Evolutionary conservation across 1,139 yeast genomes (phyloP).

Genomic region (Nakaseomyces uthaithaninus): DNA sequence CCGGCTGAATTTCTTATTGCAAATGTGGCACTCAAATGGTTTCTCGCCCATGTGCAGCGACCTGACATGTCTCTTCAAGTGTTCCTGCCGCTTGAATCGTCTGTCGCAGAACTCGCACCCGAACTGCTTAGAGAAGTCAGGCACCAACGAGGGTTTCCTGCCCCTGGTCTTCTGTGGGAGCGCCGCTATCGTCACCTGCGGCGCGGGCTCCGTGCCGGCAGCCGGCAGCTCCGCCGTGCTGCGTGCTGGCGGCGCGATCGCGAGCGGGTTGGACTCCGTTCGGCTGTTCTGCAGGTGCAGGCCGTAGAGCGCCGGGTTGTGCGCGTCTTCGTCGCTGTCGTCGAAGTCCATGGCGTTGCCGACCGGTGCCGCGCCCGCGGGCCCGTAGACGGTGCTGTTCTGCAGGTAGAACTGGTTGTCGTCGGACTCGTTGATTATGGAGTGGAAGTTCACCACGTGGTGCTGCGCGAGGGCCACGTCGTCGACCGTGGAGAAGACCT

Average conservation of each 20-base stretch:
- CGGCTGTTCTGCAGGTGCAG: background rate
- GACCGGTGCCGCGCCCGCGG: background rate
- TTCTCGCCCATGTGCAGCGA: conserved; percentile 64
- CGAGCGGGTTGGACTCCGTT: no score
- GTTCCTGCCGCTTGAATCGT: conserved; percentile 67
- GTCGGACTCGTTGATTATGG: background rate
- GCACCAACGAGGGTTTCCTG: conserved; percentile 15
- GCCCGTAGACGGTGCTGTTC: background rate
- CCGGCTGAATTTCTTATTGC: conserved; percentile 64
- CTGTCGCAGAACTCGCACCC: conserved; percentile 42
- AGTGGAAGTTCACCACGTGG: conserved; percentile 5
- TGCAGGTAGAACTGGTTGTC: conserved; percentile 5
- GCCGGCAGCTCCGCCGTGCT: background rate
- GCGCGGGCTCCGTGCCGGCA: background rate
- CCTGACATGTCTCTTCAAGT: conserved; percentile 63
- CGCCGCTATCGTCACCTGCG: background rate
- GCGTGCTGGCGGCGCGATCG: background rate
- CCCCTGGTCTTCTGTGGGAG: conserved; percentile 14
- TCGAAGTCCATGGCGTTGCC: background rate
- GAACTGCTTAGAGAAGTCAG: conserved; percentile 31
- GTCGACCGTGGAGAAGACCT: conserved; percentile 6
- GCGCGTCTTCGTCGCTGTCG: background rate
- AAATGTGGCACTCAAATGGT: conserved; percentile 61
- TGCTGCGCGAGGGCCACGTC: conserved; percentile 1
- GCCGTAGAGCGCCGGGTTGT: no score